Percentiles rank a stretch among this genome's conserved stretches.
These are phyloP conservation scores for Candida peoriensis DNA, from an alignment of 805 yeast genomes.

Conservation along the genomic window DNA sequence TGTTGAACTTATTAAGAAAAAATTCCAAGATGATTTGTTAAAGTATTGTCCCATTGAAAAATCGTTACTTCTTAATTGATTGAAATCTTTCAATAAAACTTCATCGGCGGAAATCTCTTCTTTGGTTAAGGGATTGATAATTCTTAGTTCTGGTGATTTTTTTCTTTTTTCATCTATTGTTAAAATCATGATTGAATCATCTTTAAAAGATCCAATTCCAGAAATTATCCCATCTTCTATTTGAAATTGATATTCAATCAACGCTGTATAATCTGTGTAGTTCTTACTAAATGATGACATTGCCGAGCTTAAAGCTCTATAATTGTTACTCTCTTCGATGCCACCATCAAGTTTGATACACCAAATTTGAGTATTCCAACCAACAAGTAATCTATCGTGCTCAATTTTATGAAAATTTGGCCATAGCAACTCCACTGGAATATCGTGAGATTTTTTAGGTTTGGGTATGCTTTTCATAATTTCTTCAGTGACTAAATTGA, in stretches of 20 bases:
- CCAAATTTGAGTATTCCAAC: constrained; percentile 85
- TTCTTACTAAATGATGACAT: constrained; percentile 44
- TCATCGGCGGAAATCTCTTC: constrained; percentile 78
- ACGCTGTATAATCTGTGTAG: constrained; percentile 36
- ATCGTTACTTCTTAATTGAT: constrained; percentile 71
- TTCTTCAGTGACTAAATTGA: constrained; percentile 48
- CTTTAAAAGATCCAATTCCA: constrained; percentile 73
- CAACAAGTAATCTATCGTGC: constrained; percentile 60
- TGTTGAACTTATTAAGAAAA: constrained; percentile 70
- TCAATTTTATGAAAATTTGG: constrained; percentile 71
- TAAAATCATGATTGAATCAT: constrained; percentile 60
- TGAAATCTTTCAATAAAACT: constrained; percentile 53
- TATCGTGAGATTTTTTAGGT: constrained; percentile 43
- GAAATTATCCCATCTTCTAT: constrained; percentile 49
- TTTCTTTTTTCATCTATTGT: constrained; percentile 34
- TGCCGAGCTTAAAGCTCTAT: constrained; percentile 25
- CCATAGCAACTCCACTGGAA: constrained; percentile 74
- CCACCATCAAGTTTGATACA: constrained; percentile 41
- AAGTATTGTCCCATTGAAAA: constrained; percentile 58
- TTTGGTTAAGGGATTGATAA: constrained; percentile 60
- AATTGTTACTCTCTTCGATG: constrained; percentile 6
- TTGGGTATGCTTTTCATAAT: constrained; percentile 48
- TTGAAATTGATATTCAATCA: constrained; percentile 35
- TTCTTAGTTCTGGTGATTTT: constrained; percentile 67
- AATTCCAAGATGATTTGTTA: constrained; percentile 36